Evolutionary conservation across 1,139 yeast species (phyloP).

Genomic region (Zhuliangozyma blackwelliae): DNA sequence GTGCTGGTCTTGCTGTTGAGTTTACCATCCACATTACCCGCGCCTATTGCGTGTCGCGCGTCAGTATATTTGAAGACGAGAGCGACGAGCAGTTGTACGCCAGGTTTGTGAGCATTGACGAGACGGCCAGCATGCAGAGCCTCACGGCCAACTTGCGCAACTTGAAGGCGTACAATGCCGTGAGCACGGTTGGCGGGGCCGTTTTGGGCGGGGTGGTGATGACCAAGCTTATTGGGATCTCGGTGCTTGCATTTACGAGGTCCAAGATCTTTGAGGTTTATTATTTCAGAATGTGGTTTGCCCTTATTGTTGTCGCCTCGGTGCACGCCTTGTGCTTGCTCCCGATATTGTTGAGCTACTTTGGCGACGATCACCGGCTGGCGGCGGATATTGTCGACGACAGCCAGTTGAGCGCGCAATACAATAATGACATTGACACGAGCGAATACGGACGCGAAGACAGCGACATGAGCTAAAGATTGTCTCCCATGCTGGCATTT

Average conservation of each 20-base stretch:
- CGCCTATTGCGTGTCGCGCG: conserved; percentile 48
- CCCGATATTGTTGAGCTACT: conserved; percentile 65
- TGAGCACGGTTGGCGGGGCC: conserved; percentile 77
- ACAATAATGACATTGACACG: conserved; percentile 2
- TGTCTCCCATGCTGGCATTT: not conserved
- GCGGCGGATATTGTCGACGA: conserved; percentile 3
- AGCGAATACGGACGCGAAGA: not conserved
- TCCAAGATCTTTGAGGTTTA: conserved; percentile 87
- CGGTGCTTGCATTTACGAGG: conserved; percentile 78
- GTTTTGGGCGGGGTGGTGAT: conserved; percentile 86
- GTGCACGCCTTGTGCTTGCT: conserved; percentile 72
- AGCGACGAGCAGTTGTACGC: conserved; percentile 11
- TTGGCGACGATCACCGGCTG: conserved; percentile 46
- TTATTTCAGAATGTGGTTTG: conserved; percentile 95
- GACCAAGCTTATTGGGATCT: conserved; percentile 84
- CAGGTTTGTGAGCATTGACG: conserved; percentile 12
- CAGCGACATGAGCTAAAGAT: not conserved
- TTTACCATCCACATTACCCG: conserved; percentile 85
- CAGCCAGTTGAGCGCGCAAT: conserved; percentile 5
- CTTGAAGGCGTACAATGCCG: conserved; percentile 48
- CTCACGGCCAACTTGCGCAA: conserved; percentile 8
- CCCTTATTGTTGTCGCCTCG: conserved; percentile 71
- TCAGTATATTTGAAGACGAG: conserved; percentile 12
- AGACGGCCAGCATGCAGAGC: conserved; percentile 3
- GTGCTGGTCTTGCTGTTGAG: conserved; percentile 90